A percentile compares a stretch with the other conserved stretches of the same genome.
phyloP scores from a whole-genome alignment of 768 basidiomycete species.

The Kwoniella botswanensis region DNA sequence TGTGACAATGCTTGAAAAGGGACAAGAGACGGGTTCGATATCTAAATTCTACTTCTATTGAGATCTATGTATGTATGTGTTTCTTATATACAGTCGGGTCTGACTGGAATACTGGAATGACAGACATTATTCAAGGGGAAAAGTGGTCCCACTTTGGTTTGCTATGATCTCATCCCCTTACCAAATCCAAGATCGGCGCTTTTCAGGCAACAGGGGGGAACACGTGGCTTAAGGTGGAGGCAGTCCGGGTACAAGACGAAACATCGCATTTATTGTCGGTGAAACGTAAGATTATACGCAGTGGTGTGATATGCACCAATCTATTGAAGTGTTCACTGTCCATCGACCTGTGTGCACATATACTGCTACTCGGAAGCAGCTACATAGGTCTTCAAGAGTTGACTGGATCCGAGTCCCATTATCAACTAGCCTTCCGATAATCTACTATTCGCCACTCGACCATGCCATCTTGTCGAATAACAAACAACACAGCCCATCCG shows the following conservation, averaged over 20 bases:
- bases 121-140: neutral
- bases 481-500: constrained; percentile 43
- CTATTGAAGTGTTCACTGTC: no score
- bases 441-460: neutral
- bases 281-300: neutral
- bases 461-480: constrained; percentile 53
- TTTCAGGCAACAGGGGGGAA: neutral
- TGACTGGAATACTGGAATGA: neutral
- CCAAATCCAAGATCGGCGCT: neutral
- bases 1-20: no score
- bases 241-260: constrained; percentile 2
- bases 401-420: neutral
- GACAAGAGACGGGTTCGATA: no score
- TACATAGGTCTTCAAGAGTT: no score
- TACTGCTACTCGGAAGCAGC: no score
- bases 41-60: no score
- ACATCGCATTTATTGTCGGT: neutral
- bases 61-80: neutral
- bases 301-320: no score
- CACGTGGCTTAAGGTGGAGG: constrained; percentile 15
- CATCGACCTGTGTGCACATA: no score
- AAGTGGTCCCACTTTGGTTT: constrained; percentile 16
- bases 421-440: neutral
- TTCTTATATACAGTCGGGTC: no score
- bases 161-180: neutral